Conservation (phyloP, 495 filamentous ascomycete genomes). For the Xylaria grammica region DNA sequence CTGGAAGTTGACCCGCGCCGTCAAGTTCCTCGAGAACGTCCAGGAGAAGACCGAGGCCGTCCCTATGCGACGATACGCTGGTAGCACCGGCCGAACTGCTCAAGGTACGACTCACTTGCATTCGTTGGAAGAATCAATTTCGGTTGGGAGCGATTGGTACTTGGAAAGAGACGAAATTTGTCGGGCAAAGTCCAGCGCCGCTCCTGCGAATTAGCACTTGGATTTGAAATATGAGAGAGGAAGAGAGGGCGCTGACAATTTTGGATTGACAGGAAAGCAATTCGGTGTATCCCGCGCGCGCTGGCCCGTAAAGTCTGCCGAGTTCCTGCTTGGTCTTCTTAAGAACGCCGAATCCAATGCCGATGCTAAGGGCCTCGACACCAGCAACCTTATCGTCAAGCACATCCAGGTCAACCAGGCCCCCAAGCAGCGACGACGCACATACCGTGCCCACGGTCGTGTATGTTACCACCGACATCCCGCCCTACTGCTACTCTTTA, state of each 20-base stretch:
- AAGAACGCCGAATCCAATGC: slow-evolving; percentile 99
- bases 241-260: slow-evolving; percentile 34
- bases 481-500: not conserved
- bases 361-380: slow-evolving; percentile 98
- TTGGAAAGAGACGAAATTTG: not conserved
- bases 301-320: slow-evolving; percentile 98
- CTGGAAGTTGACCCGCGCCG: slow-evolving; percentile 95
- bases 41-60: slow-evolving; percentile 93
- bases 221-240: not conserved
- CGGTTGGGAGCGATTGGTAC: not conserved
- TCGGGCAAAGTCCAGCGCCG: not conserved
- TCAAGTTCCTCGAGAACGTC: slow-evolving; percentile 96
- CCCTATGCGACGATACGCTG: slow-evolving; percentile 94
- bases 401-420: slow-evolving; percentile 99
- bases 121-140: not conserved
- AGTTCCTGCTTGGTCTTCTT: slow-evolving; percentile 95
- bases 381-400: slow-evolving; percentile 93
- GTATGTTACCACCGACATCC: slow-evolving; percentile 64
- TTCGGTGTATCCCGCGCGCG: slow-evolving; percentile 96
- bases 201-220: not conserved
- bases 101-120: slow-evolving; percentile 76
- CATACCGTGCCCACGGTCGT: slow-evolving; percentile 99
- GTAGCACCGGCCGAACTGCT: slow-evolving; percentile 88
- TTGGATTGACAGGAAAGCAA: slow-evolving; percentile 78
- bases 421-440: slow-evolving; percentile 95